Evolutionary conservation across 2,329 filamentous ascomycete species (phyloP), one percentile per base, ranked within the genome.

Genomic region (Ustilaginoidea virens): DNA sequence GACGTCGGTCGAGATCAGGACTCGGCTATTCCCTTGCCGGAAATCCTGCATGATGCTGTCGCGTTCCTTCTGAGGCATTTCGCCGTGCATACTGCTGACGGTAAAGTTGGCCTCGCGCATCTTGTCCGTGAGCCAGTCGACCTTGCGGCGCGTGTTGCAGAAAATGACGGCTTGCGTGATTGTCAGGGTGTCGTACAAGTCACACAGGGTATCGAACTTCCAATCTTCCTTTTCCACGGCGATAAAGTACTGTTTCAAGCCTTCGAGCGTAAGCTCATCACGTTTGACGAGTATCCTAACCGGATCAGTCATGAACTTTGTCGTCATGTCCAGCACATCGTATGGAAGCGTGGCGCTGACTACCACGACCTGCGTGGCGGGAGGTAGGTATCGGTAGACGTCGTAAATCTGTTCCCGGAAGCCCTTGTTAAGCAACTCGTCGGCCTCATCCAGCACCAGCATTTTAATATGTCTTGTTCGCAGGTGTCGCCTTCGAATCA

Each of bases 41-140:
- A 98, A 98, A 49, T 98, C 90, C 53, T 93, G 82, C 90, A 98
- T 98, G 50, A 98, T 98, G 56, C 81, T 87, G 60, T 98, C 90
- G 44, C 90, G 78, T 57, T 96, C 86, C 59, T 90, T 90, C 55
- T 98, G 90, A 15, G 86, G 85, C 90, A 98, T 98, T 47, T 98
- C 90, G 41, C 90, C 90, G 52, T 98, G 90, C 90, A 98, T 98
- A 45, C 81, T 87, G 45, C 81, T 92, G 41, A 98, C 90, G 0
- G 90, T 98, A 55, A 98, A 98, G 61, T 98, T 94, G 45, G 85
- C 83, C 54, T 94, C 90, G 39, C 85, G 80, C 82, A 98, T 93
- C 68, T 98, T 98, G 61, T 98, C 90, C 4, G 90, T 96, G 35
- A 98, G 63, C 90, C 90, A 98, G 55, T 98, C 90, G 30, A 98